phyloP scores from a whole-genome alignment of 495 filamentous ascomycete genomes.

The Podospora pseudocomata region DNA sequence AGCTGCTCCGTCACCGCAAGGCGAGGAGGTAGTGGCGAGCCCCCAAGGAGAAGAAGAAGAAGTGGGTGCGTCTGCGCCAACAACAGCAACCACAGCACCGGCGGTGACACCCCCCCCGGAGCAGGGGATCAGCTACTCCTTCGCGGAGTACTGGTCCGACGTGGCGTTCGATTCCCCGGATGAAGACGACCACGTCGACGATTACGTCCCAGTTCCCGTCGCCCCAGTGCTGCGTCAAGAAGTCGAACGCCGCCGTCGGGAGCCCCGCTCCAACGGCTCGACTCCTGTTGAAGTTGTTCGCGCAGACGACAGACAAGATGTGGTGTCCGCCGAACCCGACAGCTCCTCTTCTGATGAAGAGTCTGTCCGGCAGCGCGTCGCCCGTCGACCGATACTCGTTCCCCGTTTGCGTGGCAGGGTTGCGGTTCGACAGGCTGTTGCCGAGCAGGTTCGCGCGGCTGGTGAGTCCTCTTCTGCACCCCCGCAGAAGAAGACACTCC shows the following conservation, averaged over 20 bases:
- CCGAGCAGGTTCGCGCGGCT: neutral
- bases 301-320: neutral
- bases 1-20: neutral
- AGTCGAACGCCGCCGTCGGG: neutral
- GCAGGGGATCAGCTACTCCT: neutral
- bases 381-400: neutral
- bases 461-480: neutral
- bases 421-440: neutral
- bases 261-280: neutral
- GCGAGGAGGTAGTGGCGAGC: neutral
- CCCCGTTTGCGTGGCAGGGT: neutral
- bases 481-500: neutral
- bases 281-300: neutral
- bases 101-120: neutral
- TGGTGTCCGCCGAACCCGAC: neutral
- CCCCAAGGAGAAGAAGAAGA: neutral
- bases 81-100: neutral
- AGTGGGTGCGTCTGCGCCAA: neutral
- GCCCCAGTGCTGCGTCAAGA: neutral
- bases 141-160: neutral
- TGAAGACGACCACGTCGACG: neutral
- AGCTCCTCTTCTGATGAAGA: neutral
- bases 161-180: neutral
- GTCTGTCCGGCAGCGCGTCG: neutral
- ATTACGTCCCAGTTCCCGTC: neutral